Evolutionary conservation across 163 green algal species (phyloP), one percentile per base, ranked within the genome.

Genomic region (Volvox carteri): DNA sequence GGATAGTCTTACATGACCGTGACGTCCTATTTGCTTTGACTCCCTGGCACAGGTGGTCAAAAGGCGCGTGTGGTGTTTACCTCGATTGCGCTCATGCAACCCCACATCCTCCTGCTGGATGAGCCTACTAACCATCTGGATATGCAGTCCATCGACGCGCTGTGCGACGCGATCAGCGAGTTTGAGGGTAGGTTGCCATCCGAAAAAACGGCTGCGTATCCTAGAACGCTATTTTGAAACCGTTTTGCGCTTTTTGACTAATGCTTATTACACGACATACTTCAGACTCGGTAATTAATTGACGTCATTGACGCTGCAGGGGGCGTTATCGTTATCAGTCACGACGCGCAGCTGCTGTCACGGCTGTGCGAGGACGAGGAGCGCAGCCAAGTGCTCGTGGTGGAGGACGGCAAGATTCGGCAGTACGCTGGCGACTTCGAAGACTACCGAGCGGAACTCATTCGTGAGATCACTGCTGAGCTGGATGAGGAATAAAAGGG

Each of bases 31-130:
- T n/a, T n/a, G n/a, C n/a, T n/a, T 75, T 48, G 16, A 48, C 1
- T 4, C 65, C 8, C 2, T 48, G n/a, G 6, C 14, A 56, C 90
- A 91, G 93, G 96, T 54, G 97, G 97, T 39, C 98, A 99, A 90
- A 99, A 99, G 94, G 95, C 97, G 28, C 95, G 98, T 16, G 98
- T 99, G 48, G 98, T 99, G 81, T 99, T 99, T 92, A 97, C 97
- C 0, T 93, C 96, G 54, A 99, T 99, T 84, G 89, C 89, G 12
- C 95, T 99, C 33, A 91, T 85, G 37, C 88, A 96, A 41, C 96
- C 98, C 0, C 97, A 99, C 94, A 99, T 99, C 89, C 93, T 99
- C 89, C 93, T 99, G 90, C 93, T 99, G 86, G 95, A 97, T 65
- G 86, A 97, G 92, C 97, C 97, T 48, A 99, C 98, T 60, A 99